Percentiles rank a stretch among this genome's conserved stretches.
These are phyloP conservation scores for Annulohypoxylon truncatum DNA, from an alignment of 2,329 filamentous ascomycete species.

Conservation along the genomic window DNA sequence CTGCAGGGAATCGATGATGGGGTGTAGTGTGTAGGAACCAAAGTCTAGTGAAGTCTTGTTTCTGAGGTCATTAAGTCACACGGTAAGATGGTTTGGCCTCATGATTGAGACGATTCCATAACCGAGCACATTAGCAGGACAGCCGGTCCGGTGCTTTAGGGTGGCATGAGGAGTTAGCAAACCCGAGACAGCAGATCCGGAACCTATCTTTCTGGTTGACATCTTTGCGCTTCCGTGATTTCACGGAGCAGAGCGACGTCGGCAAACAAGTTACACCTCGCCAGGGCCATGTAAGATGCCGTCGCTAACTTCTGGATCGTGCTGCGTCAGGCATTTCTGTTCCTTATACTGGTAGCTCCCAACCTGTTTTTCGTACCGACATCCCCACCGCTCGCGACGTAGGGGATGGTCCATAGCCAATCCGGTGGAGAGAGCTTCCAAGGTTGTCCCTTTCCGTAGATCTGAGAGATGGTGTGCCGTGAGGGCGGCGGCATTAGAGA, in stretches of 20 bases:
- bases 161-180: conserved; percentile 12
- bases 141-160: conserved; percentile 19
- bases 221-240: conserved; percentile 10
- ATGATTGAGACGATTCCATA: conserved; percentile 5
- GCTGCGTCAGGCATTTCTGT: conserved; percentile 7
- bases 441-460: conserved; percentile 19
- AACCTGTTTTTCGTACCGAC: conserved; percentile 11
- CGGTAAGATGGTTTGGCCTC: conserved; percentile 1
- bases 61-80: not conserved
- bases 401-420: conserved; percentile 7
- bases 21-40: conserved; percentile 3
- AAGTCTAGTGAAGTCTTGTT: not conserved
- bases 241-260: conserved; percentile 7
- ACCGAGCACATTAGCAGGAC: not conserved
- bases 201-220: not conserved
- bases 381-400: conserved; percentile 6
- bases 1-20: conserved; percentile 17
- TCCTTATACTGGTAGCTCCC: conserved; percentile 8
- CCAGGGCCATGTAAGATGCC: conserved; percentile 29
- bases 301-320: conserved; percentile 20
- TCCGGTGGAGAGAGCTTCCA: conserved; percentile 20
- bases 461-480: conserved; percentile 19
- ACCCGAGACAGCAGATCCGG: conserved; percentile 25
- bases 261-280: conserved; percentile 32
- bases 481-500: conserved; percentile 15